Evolutionary conservation across 768 basidiomycete genomes (phyloP).

Genomic region (Sporobolomyces pararoseus): DNA sequence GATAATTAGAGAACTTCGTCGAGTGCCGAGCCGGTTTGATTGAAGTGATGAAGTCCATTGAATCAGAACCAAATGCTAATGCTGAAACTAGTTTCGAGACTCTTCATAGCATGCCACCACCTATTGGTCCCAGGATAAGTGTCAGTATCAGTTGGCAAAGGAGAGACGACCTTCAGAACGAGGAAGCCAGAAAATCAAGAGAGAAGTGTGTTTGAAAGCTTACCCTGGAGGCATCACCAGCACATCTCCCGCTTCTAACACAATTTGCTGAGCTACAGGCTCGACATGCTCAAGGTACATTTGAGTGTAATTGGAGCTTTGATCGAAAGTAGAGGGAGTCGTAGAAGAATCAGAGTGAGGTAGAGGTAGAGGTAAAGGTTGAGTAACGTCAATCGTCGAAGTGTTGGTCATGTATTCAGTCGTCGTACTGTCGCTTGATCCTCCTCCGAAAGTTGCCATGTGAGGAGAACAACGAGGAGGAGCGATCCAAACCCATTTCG

Average conservation of each 20-base stretch:
- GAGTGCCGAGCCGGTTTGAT: too few relatives aligned
- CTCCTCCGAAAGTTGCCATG: constrained; percentile 58
- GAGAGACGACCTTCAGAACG: not conserved
- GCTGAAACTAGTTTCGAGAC: constrained; percentile 41
- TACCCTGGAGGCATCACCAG: constrained; percentile 78
- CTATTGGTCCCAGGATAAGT: not conserved
- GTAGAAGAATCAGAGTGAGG: constrained; percentile 39
- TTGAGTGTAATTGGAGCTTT: constrained; percentile 9
- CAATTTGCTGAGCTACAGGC: constrained; percentile 60
- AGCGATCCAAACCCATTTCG: constrained; percentile 87
- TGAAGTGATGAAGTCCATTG: too few relatives aligned
- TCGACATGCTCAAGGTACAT: constrained; percentile 60
- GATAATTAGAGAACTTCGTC: too few relatives aligned
- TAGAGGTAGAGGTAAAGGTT: too few relatives aligned
- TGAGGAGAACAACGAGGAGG: constrained; percentile 55
- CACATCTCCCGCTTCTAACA: constrained; percentile 75
- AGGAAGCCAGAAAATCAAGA: not conserved
- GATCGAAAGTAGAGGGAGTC: not conserved
- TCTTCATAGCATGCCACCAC: constrained; percentile 75
- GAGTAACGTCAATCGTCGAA: constrained; percentile 74
- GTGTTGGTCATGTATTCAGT: constrained; percentile 68
- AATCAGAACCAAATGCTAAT: constrained; percentile 46
- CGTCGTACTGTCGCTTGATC: constrained; percentile 7
- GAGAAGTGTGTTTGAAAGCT: not conserved
- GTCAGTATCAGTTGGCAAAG: not conserved